Conservation (phyloP, 2,329 filamentous ascomycete genomes). For the Aspergillus amoenus region DNA sequence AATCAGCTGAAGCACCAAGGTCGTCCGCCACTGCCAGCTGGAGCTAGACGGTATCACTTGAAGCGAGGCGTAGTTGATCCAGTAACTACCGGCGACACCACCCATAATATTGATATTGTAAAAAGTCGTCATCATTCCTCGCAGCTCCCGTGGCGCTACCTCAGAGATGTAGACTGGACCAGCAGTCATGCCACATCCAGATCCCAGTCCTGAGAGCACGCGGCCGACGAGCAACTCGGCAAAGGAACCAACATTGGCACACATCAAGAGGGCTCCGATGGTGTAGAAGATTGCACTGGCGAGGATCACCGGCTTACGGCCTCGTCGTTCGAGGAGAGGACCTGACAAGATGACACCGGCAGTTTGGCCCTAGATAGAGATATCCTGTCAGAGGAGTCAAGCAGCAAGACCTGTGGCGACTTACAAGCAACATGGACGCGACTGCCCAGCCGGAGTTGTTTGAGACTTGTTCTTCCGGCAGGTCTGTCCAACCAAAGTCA, state of each 20-base stretch:
- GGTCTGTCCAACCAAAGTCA: slow-evolving; percentile 19
- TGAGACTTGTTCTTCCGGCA: slow-evolving; percentile 8
- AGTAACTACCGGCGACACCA: slow-evolving; percentile 22
- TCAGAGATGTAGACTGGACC: slow-evolving; percentile 89
- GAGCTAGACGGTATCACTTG: slow-evolving; percentile 10
- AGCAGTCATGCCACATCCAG: slow-evolving; percentile 18
- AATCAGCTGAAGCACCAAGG: slow-evolving; percentile 20
- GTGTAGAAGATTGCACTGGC: slow-evolving; percentile 17
- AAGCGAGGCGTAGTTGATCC: slow-evolving; percentile 22
- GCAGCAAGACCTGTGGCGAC: not conserved
- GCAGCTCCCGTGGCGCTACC: slow-evolving; percentile 68
- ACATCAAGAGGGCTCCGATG: slow-evolving; percentile 21
- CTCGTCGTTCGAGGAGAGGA: slow-evolving; percentile 19
- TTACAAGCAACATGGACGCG: slow-evolving; percentile 21
- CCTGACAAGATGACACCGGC: slow-evolving; percentile 18
- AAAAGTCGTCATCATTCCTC: slow-evolving; percentile 49
- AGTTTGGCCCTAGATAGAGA: slow-evolving; percentile 14
- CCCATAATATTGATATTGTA: slow-evolving; percentile 24
- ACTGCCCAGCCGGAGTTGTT: slow-evolving; percentile 22
- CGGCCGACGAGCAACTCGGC: slow-evolving; percentile 17
- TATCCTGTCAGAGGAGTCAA: not conserved
- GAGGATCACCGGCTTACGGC: slow-evolving; percentile 20
- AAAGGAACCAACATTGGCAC: slow-evolving; percentile 20
- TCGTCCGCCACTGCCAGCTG: slow-evolving; percentile 23
- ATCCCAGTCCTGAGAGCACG: slow-evolving; percentile 19